Evolutionary conservation across 208 protist species (phyloP).

Genomic region (Tritrichomonas musculus): DNA sequence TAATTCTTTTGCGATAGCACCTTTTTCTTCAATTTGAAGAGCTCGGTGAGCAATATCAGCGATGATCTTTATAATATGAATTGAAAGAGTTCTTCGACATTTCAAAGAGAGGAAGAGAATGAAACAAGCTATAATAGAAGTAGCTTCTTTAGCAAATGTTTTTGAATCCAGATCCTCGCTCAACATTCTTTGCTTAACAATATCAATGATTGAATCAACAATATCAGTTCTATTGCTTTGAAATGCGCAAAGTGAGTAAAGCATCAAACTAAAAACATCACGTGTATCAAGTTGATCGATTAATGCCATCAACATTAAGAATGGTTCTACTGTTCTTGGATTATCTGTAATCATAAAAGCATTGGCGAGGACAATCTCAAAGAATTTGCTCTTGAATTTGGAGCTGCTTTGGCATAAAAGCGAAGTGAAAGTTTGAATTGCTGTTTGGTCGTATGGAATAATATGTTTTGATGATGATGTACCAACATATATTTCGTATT

Average conservation of each 20-base stretch:
- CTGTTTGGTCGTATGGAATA: background rate
- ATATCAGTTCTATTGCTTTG: background rate
- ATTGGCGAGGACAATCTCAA: background rate
- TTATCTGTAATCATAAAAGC: background rate
- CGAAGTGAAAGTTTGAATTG: background rate
- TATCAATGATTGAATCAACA: background rate
- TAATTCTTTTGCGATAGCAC: background rate
- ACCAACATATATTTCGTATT: background rate
- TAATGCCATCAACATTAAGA: background rate
- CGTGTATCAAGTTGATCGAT: background rate
- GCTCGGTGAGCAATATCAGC: background rate
- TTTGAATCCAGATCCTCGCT: background rate
- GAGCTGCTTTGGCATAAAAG: background rate
- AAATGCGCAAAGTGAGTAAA: background rate
- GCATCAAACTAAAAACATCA: background rate
- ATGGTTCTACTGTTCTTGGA: background rate
- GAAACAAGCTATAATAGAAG: background rate
- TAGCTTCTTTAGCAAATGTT: background rate
- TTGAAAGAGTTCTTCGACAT: background rate
- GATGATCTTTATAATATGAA: background rate
- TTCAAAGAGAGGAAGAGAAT: background rate
- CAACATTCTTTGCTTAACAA: background rate
- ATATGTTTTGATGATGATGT: background rate
- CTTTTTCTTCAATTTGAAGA: too few relatives aligned
- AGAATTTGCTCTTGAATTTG: background rate